A percentile compares a stretch with the other conserved stretches of the same genome.
phyloP scores from a whole-genome alignment of 345 rosid species.

The Moringa oleifera region DNA sequence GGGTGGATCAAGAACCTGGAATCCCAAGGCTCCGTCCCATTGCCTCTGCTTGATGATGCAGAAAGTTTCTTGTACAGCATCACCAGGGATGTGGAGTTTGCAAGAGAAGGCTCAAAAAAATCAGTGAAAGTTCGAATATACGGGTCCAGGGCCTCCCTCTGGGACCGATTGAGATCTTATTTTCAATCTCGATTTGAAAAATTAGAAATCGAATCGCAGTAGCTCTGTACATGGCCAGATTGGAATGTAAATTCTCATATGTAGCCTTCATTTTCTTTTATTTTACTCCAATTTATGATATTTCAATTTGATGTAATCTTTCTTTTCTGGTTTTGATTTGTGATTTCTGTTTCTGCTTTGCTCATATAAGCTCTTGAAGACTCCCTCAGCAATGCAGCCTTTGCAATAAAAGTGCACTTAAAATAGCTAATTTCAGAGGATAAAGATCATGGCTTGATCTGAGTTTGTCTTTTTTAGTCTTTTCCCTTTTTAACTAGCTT shows the following conservation, averaged over 20 bases:
- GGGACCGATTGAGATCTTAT: conserved; percentile 44
- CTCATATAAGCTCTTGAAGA: too few species aligned
- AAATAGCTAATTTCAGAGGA: too few species aligned
- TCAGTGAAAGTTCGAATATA: conserved; percentile 41
- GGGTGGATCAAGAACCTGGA: conserved; percentile 87
- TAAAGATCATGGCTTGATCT: too few species aligned
- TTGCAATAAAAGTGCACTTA: too few species aligned
- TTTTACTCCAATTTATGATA: too few species aligned
- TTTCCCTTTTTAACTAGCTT: too few species aligned
- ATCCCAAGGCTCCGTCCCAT: conserved; percentile 42
- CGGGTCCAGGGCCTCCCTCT: conserved; percentile 44
- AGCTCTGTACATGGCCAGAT: not conserved
- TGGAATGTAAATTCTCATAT: not conserved
- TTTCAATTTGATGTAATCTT: too few species aligned
- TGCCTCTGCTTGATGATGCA: conserved; percentile 54
- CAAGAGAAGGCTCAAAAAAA: conserved; percentile 54
- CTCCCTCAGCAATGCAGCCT: too few species aligned
- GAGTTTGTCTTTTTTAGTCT: too few species aligned
- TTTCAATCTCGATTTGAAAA: conserved; percentile 25
- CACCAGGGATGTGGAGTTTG: conserved; percentile 55
- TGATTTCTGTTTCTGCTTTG: too few species aligned
- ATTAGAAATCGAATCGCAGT: conserved; percentile 22
- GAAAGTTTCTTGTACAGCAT: conserved; percentile 31
- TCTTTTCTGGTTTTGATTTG: too few species aligned
- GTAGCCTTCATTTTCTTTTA: not conserved